Evolutionary conservation across 768 basidiomycete genomes (phyloP), one percentile per base, ranked within the genome.

Genomic region (Termitomyces bulborhizus): DNA sequence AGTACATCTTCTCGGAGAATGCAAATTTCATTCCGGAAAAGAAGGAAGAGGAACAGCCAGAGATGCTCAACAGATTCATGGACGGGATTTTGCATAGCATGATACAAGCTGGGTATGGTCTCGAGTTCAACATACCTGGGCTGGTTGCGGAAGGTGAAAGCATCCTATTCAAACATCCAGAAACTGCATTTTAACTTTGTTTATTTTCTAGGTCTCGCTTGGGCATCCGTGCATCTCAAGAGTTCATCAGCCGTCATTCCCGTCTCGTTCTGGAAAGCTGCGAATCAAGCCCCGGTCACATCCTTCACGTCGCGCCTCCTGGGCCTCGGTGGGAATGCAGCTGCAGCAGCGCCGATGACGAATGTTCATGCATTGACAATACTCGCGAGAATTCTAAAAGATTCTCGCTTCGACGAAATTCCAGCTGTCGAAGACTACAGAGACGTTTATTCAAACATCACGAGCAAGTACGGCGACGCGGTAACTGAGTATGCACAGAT

Each of bases 101-200:
- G 40, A 87, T 88, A 45, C 83, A 88, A 60, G 59, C 69, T 2
- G 86, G 83, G 13, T 81, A 81, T 65, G 86, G 85, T 3, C 66
- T 77, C 3, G 87, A 88, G 64, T 87, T 87, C 56, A 72, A 64
- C 3, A 55, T 84, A 21, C 76, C 79, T 7, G 86, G 85, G 0
- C 65, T 86, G 45, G 66, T 81, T 1, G 80, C 80, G 1, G 86
- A 89, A 72, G 87, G 86, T 85, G 51, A 24, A 45, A 18, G 43
- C 43, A 24, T 45, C 15, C 26, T 16, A 7, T 34, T 24, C 21
- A 8, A 42, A 32, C 0, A 7, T 21, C 29, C 12, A 1, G n/a
- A 32, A 36, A 12, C 46, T 4, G 37, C 21, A 26, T 46, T 15
- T 21, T 40, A 27, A 51, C 18, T 41, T 57, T 43, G 21, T 37